These are phyloP conservation scores for Metschnikowia santaceciliae DNA, from an alignment of 805 yeast species.

Conservation along the genomic window DNA sequence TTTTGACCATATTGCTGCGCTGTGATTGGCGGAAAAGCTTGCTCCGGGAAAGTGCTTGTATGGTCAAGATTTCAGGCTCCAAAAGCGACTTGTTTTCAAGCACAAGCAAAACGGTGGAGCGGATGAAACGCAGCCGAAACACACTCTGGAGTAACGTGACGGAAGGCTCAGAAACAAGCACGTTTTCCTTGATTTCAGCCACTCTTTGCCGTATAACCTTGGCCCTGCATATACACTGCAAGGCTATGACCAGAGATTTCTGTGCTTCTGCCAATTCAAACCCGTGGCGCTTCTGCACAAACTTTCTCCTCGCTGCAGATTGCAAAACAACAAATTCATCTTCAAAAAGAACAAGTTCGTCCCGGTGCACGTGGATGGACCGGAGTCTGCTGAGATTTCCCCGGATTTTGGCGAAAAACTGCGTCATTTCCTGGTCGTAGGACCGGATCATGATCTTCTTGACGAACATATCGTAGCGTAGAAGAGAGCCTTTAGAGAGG, in stretches of 20 bases:
- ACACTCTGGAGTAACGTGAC: conserved; percentile 34
- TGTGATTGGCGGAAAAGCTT: conserved; percentile 3
- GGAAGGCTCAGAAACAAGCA: neutral
- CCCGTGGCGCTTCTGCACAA: conserved; percentile 7
- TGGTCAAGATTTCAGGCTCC: conserved; percentile 20
- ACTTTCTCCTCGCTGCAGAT: conserved; percentile 30
- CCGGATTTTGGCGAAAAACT: conserved; percentile 49
- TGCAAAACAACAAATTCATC: conserved; percentile 38
- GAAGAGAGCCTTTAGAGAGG: conserved; percentile 61
- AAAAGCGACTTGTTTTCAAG: conserved; percentile 21
- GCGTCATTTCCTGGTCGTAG: conserved; percentile 47
- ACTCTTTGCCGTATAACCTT: neutral
- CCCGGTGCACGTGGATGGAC: conserved; percentile 34
- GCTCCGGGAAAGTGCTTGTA: conserved; percentile 31
- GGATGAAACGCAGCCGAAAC: conserved; percentile 36
- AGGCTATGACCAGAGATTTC: neutral
- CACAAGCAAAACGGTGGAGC: conserved; percentile 19
- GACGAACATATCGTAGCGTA: conserved; percentile 62
- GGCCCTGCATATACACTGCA: conserved; percentile 10
- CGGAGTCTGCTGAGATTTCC: conserved; percentile 39
- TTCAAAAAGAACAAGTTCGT: conserved; percentile 26
- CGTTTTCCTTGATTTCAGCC: neutral
- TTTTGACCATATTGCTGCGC: conserved; percentile 1
- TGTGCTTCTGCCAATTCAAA: neutral
- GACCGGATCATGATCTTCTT: conserved; percentile 58